Conservation (phyloP, 148 eudicot genomes). For the Silene uniflora region DNA sequence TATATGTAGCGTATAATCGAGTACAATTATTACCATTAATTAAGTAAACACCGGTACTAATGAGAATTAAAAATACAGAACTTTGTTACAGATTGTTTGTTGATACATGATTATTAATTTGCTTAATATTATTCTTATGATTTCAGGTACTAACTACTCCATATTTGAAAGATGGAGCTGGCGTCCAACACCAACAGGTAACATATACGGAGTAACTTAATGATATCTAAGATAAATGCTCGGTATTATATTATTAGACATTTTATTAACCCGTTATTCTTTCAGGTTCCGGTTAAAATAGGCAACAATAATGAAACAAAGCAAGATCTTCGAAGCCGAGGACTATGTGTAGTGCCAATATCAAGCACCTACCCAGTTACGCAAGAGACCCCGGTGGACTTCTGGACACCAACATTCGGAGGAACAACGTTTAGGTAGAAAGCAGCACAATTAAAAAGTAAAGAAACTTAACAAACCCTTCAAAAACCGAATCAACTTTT, state of each 20-base stretch:
- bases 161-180: slow-evolving; percentile 63
- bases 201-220: no score
- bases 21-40: no score
- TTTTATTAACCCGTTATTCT: neutral
- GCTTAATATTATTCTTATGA: neutral
- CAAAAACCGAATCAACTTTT: no score
- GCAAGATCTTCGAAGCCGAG: slow-evolving; percentile 59
- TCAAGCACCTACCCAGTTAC: slow-evolving; percentile 77
- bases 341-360: slow-evolving; percentile 82
- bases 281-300: slow-evolving; percentile 32
- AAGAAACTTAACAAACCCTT: no score
- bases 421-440: slow-evolving; percentile 51
- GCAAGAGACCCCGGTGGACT: slow-evolving; percentile 61
- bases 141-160: slow-evolving; percentile 72
- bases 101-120: neutral
- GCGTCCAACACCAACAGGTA: slow-evolving; percentile 45
- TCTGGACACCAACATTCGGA: slow-evolving; percentile 91
- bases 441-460: no score
- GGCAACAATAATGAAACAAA: slow-evolving; percentile 23
- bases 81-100: neutral
- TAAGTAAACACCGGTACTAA: no score
- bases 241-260: neutral
- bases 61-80: no score
- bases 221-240: no score
- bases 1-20: neutral